Percentiles rank a stretch among this genome's conserved stretches.
Conservation (phyloP, 495 filamentous ascomycete species). For the Recurvomyces mirabilis region DNA sequence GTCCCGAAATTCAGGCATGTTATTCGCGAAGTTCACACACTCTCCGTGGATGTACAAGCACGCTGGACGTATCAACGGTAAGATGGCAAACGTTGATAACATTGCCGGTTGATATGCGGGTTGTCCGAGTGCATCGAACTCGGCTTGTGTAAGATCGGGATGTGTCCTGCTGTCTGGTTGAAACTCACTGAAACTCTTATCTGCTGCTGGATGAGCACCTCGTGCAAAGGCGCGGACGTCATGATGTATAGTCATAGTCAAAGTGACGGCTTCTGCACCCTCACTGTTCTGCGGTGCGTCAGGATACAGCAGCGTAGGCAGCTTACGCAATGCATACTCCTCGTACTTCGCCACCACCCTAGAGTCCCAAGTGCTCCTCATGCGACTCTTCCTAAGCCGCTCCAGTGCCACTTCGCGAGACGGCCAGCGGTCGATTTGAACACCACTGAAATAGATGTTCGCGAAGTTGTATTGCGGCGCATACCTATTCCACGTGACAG, state of each 20-base stretch:
- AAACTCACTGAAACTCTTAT: too few relatives aligned
- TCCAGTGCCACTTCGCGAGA: slow-evolving; percentile 25
- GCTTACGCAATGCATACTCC: slow-evolving; percentile 28
- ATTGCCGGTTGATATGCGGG: too few relatives aligned
- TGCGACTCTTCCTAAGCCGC: slow-evolving; percentile 23
- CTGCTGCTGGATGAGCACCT: too few relatives aligned
- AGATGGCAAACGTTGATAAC: too few relatives aligned
- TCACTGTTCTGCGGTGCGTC: neutral
- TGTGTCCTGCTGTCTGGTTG: too few relatives aligned
- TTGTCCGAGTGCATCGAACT: too few relatives aligned
- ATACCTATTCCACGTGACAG: slow-evolving; percentile 46
- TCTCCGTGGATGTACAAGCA: too few relatives aligned
- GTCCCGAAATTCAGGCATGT: too few relatives aligned
- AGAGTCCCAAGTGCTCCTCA: slow-evolving; percentile 31
- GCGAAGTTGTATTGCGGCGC: slow-evolving; percentile 16
- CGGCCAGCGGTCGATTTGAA: slow-evolving; percentile 21
- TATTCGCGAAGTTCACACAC: too few relatives aligned
- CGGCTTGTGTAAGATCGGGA: too few relatives aligned
- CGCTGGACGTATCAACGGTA: too few relatives aligned
- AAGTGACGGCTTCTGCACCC: slow-evolving; percentile 19
- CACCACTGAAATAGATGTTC: slow-evolving; percentile 2
- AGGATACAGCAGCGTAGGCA: slow-evolving; percentile 26
- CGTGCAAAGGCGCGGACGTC: too few relatives aligned
- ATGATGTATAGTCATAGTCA: slow-evolving; percentile 28
- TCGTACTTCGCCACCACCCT: slow-evolving; percentile 29